These are phyloP conservation scores for Colletotrichum tofieldiae DNA, from an alignment of 2,329 filamentous ascomycete species.

Conservation along the genomic window DNA sequence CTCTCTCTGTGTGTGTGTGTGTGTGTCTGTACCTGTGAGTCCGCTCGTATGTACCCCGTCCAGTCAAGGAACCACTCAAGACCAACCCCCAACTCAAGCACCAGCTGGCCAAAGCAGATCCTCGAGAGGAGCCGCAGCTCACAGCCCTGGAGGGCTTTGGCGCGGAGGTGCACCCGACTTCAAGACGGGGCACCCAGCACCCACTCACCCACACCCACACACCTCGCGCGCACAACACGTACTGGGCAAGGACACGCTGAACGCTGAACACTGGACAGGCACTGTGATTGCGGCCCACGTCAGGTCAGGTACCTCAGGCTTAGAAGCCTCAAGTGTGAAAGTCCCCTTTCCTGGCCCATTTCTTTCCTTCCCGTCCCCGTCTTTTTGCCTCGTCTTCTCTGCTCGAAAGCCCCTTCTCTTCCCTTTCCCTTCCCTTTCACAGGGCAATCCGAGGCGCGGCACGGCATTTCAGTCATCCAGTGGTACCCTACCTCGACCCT, in stretches of 20 bases:
- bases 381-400: slow-evolving; percentile 10
- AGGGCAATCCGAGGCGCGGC: slow-evolving; percentile 24
- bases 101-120: slow-evolving; percentile 7
- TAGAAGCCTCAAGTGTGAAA: slow-evolving; percentile 12
- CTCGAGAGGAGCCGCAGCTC: background rate
- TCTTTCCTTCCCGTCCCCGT: slow-evolving; percentile 29
- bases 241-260: slow-evolving; percentile 5
- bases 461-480: slow-evolving; percentile 18
- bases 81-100: background rate
- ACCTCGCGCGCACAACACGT: background rate
- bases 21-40: background rate
- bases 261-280: slow-evolving; percentile 8
- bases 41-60: background rate
- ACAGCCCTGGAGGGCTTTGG: background rate
- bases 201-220: background rate
- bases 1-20: too few species aligned
- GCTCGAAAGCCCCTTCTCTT: background rate
- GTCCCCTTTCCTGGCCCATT: slow-evolving; percentile 34
- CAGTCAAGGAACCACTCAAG: too few species aligned
- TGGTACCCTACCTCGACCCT: slow-evolving; percentile 10
- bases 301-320: slow-evolving; percentile 12
- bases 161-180: background rate
- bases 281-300: slow-evolving; percentile 18
- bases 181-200: slow-evolving; percentile 1
- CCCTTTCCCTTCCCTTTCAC: slow-evolving; percentile 20